Evolutionary conservation across 2,329 filamentous ascomycete genomes (phyloP).

Genomic region (Cordyceps sp.): DNA sequence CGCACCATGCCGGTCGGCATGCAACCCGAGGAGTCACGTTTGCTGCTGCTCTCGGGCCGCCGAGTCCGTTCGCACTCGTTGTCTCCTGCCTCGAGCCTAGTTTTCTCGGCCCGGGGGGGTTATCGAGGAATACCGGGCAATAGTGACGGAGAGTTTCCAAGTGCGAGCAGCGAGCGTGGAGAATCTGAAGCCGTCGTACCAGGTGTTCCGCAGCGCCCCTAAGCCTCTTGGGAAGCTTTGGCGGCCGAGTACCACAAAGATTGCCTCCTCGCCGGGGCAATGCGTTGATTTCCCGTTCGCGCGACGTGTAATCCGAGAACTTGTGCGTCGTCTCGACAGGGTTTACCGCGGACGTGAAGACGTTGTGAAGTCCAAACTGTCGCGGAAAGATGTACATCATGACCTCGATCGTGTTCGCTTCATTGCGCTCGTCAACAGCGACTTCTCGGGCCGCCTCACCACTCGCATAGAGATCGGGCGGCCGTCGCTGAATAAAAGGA

Average conservation of each 20-base stretch:
- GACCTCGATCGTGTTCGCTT: constrained; percentile 46
- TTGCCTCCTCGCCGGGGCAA: constrained; percentile 6
- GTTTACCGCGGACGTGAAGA: constrained; percentile 61
- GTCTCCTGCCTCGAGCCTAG: no score
- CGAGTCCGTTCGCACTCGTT: no score
- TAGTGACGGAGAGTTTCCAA: constrained; percentile 63
- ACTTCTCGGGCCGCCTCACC: no score
- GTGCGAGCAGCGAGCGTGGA: constrained; percentile 66
- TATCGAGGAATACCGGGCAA: constrained; percentile 39
- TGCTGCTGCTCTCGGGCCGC: no score
- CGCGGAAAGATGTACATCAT: constrained; percentile 90
- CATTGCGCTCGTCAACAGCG: constrained; percentile 4
- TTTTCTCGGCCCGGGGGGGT: not conserved
- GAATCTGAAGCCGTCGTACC: constrained; percentile 48
- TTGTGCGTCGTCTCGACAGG: constrained; percentile 48
- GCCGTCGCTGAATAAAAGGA: no score
- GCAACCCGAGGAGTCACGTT: no score
- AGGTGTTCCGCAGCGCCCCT: constrained; percentile 44
- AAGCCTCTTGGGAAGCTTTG: constrained; percentile 46
- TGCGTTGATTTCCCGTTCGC: constrained; percentile 61
- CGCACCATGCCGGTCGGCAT: not conserved
- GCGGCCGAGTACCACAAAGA: constrained; percentile 4
- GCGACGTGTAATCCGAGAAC: constrained; percentile 70
- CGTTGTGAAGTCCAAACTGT: constrained; percentile 82
- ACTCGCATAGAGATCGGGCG: no score